Conservation (phyloP, 176 grass and related monocot genomes). For the Chrysopogon serrulatus region DNA sequence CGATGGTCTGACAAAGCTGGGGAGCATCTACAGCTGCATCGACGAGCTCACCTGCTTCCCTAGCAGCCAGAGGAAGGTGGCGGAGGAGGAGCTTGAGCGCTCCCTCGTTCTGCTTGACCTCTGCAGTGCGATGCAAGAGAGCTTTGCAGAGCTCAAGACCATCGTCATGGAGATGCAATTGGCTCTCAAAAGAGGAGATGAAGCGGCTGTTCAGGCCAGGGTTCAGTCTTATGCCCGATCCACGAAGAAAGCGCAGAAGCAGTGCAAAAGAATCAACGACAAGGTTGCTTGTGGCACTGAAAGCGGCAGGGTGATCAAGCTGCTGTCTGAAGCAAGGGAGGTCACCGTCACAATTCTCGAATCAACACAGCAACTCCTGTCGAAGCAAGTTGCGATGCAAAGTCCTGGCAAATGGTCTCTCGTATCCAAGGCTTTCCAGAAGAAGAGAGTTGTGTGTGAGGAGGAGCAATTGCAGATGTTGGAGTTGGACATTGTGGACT, state of each 20-base stretch:
- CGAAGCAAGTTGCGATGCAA: neutral
- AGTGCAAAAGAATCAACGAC: conserved; percentile 1
- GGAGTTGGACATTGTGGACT: too few relatives aligned
- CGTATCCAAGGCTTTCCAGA: conserved; percentile 21
- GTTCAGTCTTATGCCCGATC: neutral
- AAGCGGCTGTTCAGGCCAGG: neutral
- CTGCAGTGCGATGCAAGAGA: neutral
- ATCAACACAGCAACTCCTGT: neutral
- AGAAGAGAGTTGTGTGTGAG: conserved; percentile 21
- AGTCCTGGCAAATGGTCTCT: conserved; percentile 21
- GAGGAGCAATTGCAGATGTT: too few relatives aligned
- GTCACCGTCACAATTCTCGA: neutral
- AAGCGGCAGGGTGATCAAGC: neutral
- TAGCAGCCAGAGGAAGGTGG: conserved; percentile 15
- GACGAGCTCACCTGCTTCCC: conserved; percentile 26
- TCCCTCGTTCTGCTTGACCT: neutral
- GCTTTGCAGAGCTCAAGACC: neutral
- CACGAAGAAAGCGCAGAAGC: neutral
- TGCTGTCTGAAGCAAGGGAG: conserved; percentile 9
- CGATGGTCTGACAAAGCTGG: neutral
- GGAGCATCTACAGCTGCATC: conserved; percentile 15
- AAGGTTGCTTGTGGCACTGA: neutral
- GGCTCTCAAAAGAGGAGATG: neutral
- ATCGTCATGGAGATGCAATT: neutral
- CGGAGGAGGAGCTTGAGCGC: neutral